These are phyloP conservation scores for Cordyceps javanica DNA, from an alignment of 2,329 filamentous ascomycete species.

Conservation along the genomic window DNA sequence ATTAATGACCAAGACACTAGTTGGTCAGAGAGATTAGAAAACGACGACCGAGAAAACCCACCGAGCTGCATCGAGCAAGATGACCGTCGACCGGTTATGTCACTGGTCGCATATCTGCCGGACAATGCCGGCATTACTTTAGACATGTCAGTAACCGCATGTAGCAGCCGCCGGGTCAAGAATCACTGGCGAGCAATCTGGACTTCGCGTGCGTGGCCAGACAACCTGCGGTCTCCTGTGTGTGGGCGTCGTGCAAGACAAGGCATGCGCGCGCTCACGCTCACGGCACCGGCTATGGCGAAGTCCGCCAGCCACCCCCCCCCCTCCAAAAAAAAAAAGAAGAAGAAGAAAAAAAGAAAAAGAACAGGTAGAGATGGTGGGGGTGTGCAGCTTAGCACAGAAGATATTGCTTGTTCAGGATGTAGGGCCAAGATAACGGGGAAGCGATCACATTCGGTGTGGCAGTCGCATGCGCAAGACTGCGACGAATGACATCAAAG, in stretches of 20 bases:
- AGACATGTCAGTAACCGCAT: not conserved
- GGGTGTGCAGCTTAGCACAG: conserved; percentile 2
- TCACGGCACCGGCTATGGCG: not conserved
- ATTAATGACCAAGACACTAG: not conserved
- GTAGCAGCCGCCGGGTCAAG: not conserved
- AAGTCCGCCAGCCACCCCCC: conserved; percentile 11
- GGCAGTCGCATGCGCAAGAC: not conserved
- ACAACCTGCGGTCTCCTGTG: not conserved
- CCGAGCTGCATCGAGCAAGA: not conserved
- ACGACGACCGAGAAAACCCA: not conserved
- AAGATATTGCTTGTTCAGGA: not conserved
- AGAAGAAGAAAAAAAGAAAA: not conserved
- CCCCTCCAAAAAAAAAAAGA: too few species aligned
- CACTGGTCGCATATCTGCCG: not conserved
- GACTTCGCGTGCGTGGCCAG: not conserved
- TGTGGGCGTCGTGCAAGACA: not conserved
- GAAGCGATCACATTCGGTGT: not conserved
- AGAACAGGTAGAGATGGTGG: not conserved
- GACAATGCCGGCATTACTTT: not conserved
- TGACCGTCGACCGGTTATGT: not conserved
- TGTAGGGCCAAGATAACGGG: not conserved
- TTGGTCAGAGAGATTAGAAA: not conserved
- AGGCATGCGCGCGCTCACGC: not conserved
- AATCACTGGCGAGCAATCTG: not conserved
- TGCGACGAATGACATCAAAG: not conserved